Evolutionary conservation across 208 protist species (phyloP), one percentile per base, ranked within the genome.

Genomic region (Ichthyophonus hoferi): DNA sequence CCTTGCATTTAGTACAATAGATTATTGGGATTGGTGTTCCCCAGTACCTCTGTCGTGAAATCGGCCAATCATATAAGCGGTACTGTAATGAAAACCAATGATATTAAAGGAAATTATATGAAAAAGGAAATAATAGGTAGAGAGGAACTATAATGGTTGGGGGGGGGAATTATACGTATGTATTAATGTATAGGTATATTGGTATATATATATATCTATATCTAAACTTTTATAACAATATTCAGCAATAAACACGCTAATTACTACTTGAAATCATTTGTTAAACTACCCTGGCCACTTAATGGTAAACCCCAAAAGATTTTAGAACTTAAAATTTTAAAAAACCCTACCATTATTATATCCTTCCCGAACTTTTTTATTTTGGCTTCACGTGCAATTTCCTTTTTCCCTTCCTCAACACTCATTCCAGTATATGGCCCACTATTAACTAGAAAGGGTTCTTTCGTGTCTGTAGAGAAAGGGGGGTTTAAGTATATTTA

Each of bases 21-120:
- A 96, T 83, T 34, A 96, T 92, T 24, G 94, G 94, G 35, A 96
- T 95, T 24, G 94, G 94, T 24, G 93, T 83, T 31, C 94, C 94
- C 94, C 94, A 95, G 84, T 93, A 94, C 17, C 95, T 83, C 50
- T 67, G 50, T n/a, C 50, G 50, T 7, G 50, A 67, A n/a, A 67
- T 7, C 50, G 24, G 24, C 50, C 50, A 67, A 67, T 67, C 50
- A 67, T 24, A 24, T 7, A 67, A n/a, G 24, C 50, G 50, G 50
- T n/a, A 67, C 50, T 67, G 50, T 67, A 67, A 67, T 67, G 50
- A 24, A n/a, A 24, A 24, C 14, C 24, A 24, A 24, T 67, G 50
- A 24, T 7, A 24, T n/a, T 7, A 67, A 24, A 24, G 50, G 50
- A 24, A 67, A 24, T n/a, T 7, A 67, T 7, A 24, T 7, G 50